phyloP scores from a whole-genome alignment of 31 red algal species.

The Asparagopsis taxiformis region DNA sequence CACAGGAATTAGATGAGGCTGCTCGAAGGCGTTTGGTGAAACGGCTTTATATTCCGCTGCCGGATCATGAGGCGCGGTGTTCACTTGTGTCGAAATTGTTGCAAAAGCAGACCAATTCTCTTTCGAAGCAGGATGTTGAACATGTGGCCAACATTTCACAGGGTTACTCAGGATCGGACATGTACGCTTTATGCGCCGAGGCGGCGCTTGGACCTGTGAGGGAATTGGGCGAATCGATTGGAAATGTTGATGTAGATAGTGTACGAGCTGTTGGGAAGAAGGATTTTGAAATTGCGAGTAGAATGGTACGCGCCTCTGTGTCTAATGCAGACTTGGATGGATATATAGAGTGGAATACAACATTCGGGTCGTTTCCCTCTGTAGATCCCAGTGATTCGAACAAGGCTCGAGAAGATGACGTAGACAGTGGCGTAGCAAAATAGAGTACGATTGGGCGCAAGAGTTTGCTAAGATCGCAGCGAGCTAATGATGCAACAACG shows the following conservation, averaged over 20 bases:
- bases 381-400: no score
- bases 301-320: constrained; percentile 57
- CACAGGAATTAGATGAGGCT: constrained; percentile 90
- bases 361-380: constrained; percentile 81
- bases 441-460: no score
- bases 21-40: constrained; percentile 80
- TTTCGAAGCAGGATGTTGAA: constrained; percentile 51
- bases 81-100: constrained; percentile 39
- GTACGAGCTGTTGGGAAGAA: constrained; percentile 39
- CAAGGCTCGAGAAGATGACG: no score
- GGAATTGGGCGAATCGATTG: constrained; percentile 74
- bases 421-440: no score
- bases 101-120: constrained; percentile 23
- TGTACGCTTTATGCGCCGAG: constrained; percentile 82
- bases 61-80: constrained; percentile 39
- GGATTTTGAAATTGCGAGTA: constrained; percentile 65
- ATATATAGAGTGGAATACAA: constrained; percentile 71
- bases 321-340: constrained; percentile 29
- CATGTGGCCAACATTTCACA: constrained; percentile 30
- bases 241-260: constrained; percentile 27
- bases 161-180: constrained; percentile 90
- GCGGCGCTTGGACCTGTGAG: constrained; percentile 86
- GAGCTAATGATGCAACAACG: no score
- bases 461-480: no score
- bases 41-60: constrained; percentile 87